Evolutionary conservation across 345 rosid species (phyloP).

Genomic region (Noccaea bulbosa): DNA sequence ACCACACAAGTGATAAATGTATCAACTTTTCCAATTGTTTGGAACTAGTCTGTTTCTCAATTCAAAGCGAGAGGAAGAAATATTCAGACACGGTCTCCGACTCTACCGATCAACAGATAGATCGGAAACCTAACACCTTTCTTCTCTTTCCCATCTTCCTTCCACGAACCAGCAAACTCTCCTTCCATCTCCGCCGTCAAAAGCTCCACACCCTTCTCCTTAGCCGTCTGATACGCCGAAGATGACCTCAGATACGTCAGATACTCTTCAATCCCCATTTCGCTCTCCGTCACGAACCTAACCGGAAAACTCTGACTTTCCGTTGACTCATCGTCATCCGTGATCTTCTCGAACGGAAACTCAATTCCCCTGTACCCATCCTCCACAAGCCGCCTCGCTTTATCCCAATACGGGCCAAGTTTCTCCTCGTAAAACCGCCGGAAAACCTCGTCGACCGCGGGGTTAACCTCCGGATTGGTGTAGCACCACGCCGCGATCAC

Average conservation of each 20-base stretch:
- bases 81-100: conserved; percentile 43
- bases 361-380: conserved; percentile 54
- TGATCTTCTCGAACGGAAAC: conserved; percentile 74
- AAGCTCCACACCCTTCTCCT: conserved; percentile 65
- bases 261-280: conserved; percentile 61
- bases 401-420: conserved; percentile 60
- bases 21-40: background rate
- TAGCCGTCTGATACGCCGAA: conserved; percentile 77
- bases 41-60: background rate
- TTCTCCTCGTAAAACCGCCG: conserved; percentile 51
- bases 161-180: conserved; percentile 61
- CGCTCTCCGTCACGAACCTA: conserved; percentile 53
- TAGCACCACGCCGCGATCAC: conserved; percentile 89
- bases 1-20: background rate
- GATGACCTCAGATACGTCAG: conserved; percentile 64
- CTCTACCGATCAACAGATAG: conserved; percentile 67
- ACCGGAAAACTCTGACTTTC: conserved; percentile 54
- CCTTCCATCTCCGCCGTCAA: conserved; percentile 47
- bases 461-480: conserved; percentile 62
- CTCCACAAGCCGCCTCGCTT: conserved; percentile 62
- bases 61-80: background rate
- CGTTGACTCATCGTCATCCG: conserved; percentile 55
- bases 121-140: conserved; percentile 64
- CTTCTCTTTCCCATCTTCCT: conserved; percentile 44
- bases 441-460: conserved; percentile 57